Percentiles rank a stretch among this genome's conserved stretches.
These are phyloP conservation scores for Passalora sequoiae DNA, from an alignment of 2,329 filamentous ascomycete species.

Conservation along the genomic window DNA sequence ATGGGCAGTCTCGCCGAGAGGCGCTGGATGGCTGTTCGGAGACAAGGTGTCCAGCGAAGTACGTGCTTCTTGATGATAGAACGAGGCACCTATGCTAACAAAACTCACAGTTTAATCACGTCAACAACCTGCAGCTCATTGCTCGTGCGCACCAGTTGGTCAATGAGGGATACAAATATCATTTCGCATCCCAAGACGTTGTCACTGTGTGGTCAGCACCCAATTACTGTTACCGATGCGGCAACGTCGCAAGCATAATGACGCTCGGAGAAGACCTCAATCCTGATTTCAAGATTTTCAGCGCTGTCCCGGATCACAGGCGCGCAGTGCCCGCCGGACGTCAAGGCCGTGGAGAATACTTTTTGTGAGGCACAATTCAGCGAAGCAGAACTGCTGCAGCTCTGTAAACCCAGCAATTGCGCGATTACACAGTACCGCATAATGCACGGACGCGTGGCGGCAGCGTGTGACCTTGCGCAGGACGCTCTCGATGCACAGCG, in stretches of 20 bases:
- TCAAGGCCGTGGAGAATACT: slow-evolving; percentile 48
- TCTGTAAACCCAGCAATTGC: no score
- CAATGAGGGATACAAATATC: slow-evolving; percentile 81
- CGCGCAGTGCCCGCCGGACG: slow-evolving; percentile 68
- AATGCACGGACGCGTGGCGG: not conserved
- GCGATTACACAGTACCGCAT: not conserved
- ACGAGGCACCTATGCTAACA: slow-evolving; percentile 4
- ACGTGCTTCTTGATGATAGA: slow-evolving; percentile 13
- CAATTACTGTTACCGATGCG: slow-evolving; percentile 94
- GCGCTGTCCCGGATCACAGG: slow-evolving; percentile 79
- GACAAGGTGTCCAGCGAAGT: slow-evolving; percentile 67
- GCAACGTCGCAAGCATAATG: slow-evolving; percentile 86
- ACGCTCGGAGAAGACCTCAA: slow-evolving; percentile 78
- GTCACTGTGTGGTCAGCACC: slow-evolving; percentile 85
- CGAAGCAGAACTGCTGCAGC: not conserved
- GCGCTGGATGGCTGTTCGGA: slow-evolving; percentile 63
- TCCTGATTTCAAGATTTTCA: slow-evolving; percentile 89
- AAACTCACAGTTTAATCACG: slow-evolving; percentile 59
- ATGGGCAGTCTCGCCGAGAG: slow-evolving; percentile 62
- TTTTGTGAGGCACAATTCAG: slow-evolving; percentile 37
- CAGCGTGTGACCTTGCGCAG: no score
- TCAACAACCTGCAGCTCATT: slow-evolving; percentile 67
- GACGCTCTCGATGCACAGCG: no score
- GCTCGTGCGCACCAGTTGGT: slow-evolving; percentile 70
- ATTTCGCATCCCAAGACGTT: slow-evolving; percentile 90